Evolutionary conservation across 352 stramenopile genomes (phyloP).

Genomic region (Phytophthora cactorum): DNA sequence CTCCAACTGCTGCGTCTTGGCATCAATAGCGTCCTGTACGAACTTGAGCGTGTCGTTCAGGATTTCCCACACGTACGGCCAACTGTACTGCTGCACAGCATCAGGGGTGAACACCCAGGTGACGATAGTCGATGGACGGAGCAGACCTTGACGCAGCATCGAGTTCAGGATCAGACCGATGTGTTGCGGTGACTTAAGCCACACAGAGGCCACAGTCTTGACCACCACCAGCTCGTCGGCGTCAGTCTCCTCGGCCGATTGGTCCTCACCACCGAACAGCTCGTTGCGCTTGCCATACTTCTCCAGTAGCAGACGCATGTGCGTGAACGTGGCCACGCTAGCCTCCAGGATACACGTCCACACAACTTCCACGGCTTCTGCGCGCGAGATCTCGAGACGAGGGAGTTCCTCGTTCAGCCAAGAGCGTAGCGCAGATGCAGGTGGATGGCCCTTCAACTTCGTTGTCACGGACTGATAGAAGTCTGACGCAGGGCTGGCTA

Average conservation of each 20-base stretch:
- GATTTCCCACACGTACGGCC: conserved; percentile 89
- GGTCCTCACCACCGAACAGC: conserved; percentile 52
- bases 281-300: conserved; percentile 71
- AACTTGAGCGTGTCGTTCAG: conserved; percentile 74
- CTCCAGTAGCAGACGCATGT: conserved; percentile 80
- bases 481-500: conserved; percentile 31
- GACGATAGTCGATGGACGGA: conserved; percentile 73
- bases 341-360: conserved; percentile 81
- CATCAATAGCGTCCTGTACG: conserved; percentile 46
- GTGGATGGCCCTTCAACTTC: conserved; percentile 79
- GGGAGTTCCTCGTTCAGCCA: conserved; percentile 71
- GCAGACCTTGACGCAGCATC: conserved; percentile 75
- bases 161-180: conserved; percentile 83
- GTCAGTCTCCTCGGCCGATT: conserved; percentile 28
- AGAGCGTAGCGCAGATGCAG: conserved; percentile 48
- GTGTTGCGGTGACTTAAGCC: conserved; percentile 86
- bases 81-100: conserved; percentile 88
- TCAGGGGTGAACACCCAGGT: conserved; percentile 85
- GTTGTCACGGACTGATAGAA: conserved; percentile 66
- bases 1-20: conserved; percentile 46
- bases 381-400: conserved; percentile 46
- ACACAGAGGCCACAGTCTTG: conserved; percentile 74
- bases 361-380: conserved; percentile 71
- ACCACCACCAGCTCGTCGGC: conserved; percentile 64
- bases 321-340: conserved; percentile 82